phyloP scores from a whole-genome alignment of 169 alveolate genomes.

The Neospora caninum region DNA sequence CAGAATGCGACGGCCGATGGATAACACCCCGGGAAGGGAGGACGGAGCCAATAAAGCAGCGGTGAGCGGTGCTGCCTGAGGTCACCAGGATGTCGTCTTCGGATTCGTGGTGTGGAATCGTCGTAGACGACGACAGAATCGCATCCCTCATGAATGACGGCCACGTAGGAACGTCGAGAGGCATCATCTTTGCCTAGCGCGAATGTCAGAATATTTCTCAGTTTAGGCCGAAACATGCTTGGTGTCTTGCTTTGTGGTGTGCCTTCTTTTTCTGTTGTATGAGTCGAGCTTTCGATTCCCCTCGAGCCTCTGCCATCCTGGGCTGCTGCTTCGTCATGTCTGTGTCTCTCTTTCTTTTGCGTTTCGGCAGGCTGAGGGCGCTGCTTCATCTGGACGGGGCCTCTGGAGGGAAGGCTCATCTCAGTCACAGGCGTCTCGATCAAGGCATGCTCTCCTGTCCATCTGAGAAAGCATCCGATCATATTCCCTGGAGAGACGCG shows the following conservation, averaged over 20 bases:
- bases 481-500: not conserved
- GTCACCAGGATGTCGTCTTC: not conserved
- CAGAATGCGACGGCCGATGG: conserved; percentile 26
- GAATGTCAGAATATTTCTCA: not conserved
- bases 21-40: conserved; percentile 4
- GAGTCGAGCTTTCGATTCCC: not conserved
- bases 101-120: not conserved
- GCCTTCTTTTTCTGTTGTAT: not conserved
- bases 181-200: not conserved
- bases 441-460: not conserved
- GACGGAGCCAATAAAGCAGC: not conserved
- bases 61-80: not conserved
- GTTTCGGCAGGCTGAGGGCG: not conserved
- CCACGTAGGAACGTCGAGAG: not conserved
- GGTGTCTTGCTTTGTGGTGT: not conserved
- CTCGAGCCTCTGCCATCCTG: not conserved
- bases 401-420: not conserved
- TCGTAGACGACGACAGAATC: not conserved
- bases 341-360: not conserved
- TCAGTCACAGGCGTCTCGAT: not conserved
- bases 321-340: not conserved
- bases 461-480: not conserved
- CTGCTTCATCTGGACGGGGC: not conserved
- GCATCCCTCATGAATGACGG: conserved; percentile 10
- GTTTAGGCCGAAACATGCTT: not conserved